Conservation (phyloP, 2,329 filamentous ascomycete species). For the Microdochium bolleyi region DNA sequence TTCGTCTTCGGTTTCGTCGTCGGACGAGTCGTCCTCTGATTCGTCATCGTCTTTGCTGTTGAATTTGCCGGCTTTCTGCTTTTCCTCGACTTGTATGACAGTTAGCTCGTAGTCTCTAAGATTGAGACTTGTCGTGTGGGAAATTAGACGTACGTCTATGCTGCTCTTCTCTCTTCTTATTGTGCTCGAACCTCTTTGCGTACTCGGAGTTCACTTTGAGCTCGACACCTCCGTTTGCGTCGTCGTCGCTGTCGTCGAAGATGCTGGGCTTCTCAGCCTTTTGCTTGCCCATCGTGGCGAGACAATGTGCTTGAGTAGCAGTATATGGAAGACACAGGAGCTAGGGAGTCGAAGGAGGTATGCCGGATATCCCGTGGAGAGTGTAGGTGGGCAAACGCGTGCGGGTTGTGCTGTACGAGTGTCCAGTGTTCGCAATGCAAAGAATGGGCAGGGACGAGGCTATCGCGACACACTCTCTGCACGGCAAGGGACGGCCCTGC, state of each 20-base stretch:
- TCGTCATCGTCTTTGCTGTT: slow-evolving; percentile 38
- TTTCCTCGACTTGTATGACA: slow-evolving; percentile 69
- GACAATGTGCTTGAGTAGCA: slow-evolving; percentile 19
- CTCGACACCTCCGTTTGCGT: slow-evolving; percentile 33
- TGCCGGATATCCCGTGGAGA: not conserved
- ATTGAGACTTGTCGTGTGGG: not conserved
- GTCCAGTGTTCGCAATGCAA: not conserved
- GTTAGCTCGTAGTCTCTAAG: slow-evolving; percentile 5
- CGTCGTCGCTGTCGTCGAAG: slow-evolving; percentile 48
- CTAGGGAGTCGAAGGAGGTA: not conserved
- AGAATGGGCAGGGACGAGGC: not conserved
- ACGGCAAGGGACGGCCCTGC: not conserved
- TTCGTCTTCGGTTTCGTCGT: slow-evolving; percentile 82
- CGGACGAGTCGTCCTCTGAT: slow-evolving; percentile 57
- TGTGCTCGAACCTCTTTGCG: slow-evolving; percentile 85
- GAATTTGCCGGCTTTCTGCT: slow-evolving; percentile 49
- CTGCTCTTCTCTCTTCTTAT: slow-evolving; percentile 90
- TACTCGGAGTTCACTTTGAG: slow-evolving; percentile 89
- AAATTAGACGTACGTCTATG: slow-evolving; percentile 49
- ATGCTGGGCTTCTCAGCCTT: slow-evolving; percentile 33
- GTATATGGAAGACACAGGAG: not conserved
- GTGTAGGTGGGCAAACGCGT: no score
- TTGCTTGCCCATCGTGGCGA: not conserved
- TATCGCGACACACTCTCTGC: not conserved
- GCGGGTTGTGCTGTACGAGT: not conserved